A percentile compares a stretch with the other conserved stretches of the same genome.
These are phyloP conservation scores for Gracilariopsis chorda DNA, from an alignment of 23 red algal species.

Conservation along the genomic window DNA sequence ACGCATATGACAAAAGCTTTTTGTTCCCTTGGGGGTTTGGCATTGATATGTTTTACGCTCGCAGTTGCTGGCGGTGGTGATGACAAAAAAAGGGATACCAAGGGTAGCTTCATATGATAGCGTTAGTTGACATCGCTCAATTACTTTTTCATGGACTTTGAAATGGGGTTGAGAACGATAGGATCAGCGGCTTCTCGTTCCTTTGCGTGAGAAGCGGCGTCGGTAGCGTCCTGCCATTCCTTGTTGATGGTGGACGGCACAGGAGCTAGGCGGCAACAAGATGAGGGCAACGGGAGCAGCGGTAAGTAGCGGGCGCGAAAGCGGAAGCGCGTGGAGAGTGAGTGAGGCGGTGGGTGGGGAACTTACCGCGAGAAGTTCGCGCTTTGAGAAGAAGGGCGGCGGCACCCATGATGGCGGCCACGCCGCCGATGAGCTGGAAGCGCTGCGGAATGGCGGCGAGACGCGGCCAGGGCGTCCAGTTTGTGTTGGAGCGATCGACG, in stretches of 20 bases:
- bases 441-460: slow-evolving; percentile 43
- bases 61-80: no score
- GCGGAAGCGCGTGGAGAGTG: no score
- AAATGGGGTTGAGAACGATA: slow-evolving; percentile 67
- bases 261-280: no score
- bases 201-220: slow-evolving; percentile 8
- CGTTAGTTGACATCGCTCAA: no score
- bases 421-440: slow-evolving; percentile 56
- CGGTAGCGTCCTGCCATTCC: slow-evolving; percentile 55
- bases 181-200: slow-evolving; percentile 48
- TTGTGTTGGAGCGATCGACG: slow-evolving; percentile 62
- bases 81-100: no score
- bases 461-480: slow-evolving; percentile 75
- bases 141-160: slow-evolving; percentile 50
- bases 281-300: no score
- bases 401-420: slow-evolving; percentile 61
- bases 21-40: no score
- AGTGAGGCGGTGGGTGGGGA: no score
- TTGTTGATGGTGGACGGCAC: slow-evolving; percentile 50
- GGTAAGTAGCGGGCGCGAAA: no score
- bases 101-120: no score
- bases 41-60: no score
- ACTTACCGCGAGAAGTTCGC: slow-evolving; percentile 34
- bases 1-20: no score
- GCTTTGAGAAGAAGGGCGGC: slow-evolving; percentile 21